phyloP scores from a whole-genome alignment of 805 yeast species.

The Phaffomyces antillensis region DNA sequence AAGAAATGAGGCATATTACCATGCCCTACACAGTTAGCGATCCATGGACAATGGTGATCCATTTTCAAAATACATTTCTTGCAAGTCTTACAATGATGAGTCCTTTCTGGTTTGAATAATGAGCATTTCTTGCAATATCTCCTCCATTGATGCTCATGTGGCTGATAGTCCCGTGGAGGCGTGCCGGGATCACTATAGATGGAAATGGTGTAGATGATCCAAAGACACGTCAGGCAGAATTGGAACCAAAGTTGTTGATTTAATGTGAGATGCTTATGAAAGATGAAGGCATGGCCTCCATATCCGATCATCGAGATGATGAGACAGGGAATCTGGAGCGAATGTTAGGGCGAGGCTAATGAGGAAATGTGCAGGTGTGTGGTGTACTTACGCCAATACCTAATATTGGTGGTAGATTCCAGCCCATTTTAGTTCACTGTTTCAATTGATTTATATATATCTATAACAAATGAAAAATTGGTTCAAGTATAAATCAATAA shows the following conservation, averaged over 20 bases:
- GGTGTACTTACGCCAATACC: slow-evolving; percentile 16
- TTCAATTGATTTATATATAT: no score
- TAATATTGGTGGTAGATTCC: slow-evolving; percentile 14
- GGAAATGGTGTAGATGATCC: slow-evolving; percentile 73
- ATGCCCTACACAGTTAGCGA: slow-evolving; percentile 83
- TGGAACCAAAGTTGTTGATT: slow-evolving; percentile 41
- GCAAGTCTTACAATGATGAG: slow-evolving; percentile 83
- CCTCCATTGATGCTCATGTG: slow-evolving; percentile 45
- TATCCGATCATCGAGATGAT: slow-evolving; percentile 56
- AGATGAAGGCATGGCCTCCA: slow-evolving; percentile 52
- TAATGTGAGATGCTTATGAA: slow-evolving; percentile 34
- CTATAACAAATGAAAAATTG: no score
- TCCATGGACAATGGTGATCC: slow-evolving; percentile 98
- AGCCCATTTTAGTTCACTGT: not conserved
- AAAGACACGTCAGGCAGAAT: slow-evolving; percentile 43
- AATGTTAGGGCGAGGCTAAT: slow-evolving; percentile 4
- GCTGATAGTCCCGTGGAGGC: slow-evolving; percentile 45
- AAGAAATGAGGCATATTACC: slow-evolving; percentile 71
- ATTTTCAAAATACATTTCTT: slow-evolving; percentile 68
- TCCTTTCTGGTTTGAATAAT: slow-evolving; percentile 67
- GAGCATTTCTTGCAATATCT: slow-evolving; percentile 71
- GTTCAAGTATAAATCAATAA: no score
- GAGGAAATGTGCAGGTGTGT: not conserved
- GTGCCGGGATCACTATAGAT: slow-evolving; percentile 61
- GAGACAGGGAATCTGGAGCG: slow-evolving; percentile 50